These are phyloP conservation scores for Pyrenula aspistea DNA, from an alignment of 495 filamentous ascomycete genomes.

Conservation along the genomic window DNA sequence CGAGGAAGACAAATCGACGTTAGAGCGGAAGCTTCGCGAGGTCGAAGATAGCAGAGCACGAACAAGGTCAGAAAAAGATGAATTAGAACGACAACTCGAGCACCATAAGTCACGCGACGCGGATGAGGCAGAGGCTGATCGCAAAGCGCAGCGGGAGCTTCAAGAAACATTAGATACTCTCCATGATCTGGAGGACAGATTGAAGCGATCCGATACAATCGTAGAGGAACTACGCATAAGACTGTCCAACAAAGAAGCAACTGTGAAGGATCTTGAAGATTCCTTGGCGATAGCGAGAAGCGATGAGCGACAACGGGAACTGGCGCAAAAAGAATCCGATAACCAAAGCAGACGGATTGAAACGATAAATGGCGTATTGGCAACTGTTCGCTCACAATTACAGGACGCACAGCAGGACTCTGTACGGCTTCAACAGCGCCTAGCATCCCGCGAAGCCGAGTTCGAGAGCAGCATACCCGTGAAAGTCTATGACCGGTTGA, in stretches of 20 bases:
- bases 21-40: slow-evolving; percentile 1
- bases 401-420: slow-evolving; percentile 7
- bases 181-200: slow-evolving; percentile 5
- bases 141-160: slow-evolving; percentile 7
- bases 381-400: slow-evolving; percentile 10
- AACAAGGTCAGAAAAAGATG: not conserved
- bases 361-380: slow-evolving; percentile 6
- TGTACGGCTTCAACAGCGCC: not conserved
- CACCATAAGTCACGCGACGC: not conserved
- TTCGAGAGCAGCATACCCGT: not conserved
- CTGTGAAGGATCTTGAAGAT: slow-evolving; percentile 22
- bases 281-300: slow-evolving; percentile 1
- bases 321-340: not conserved
- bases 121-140: not conserved
- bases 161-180: slow-evolving; percentile 10
- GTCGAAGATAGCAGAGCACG: not conserved
- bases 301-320: not conserved
- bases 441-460: not conserved
- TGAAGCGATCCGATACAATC: slow-evolving; percentile 4
- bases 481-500: not conserved
- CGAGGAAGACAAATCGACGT: slow-evolving; percentile 24
- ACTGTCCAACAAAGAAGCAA: slow-evolving; percentile 16
- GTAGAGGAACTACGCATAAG: slow-evolving; percentile 8
- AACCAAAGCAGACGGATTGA: slow-evolving; percentile 5
- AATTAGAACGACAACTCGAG: slow-evolving; percentile 8